phyloP scores from a whole-genome alignment of 768 basidiomycete genomes.

The Phylloporus rhodoxanthus region DNA sequence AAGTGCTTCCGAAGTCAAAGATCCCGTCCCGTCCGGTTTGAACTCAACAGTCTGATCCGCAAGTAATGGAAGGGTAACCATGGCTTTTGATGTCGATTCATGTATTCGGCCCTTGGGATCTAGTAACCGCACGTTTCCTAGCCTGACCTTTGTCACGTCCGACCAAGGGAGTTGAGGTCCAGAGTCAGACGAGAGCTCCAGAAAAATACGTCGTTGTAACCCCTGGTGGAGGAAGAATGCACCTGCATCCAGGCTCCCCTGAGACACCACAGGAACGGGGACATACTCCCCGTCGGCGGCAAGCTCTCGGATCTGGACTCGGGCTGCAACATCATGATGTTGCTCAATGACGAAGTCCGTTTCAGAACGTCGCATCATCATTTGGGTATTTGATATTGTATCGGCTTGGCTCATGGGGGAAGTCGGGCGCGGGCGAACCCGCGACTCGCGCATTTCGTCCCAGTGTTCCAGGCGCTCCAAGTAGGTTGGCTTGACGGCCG shows the following conservation, averaged over 20 bases:
- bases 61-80: slow-evolving; percentile 68
- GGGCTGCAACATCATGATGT: slow-evolving; percentile 84
- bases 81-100: slow-evolving; percentile 65
- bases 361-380: slow-evolving; percentile 95
- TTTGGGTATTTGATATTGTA: slow-evolving; percentile 43
- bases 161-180: slow-evolving; percentile 87
- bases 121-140: slow-evolving; percentile 81
- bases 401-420: slow-evolving; percentile 26
- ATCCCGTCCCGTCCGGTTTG: slow-evolving; percentile 77
- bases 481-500: slow-evolving; percentile 73
- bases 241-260: slow-evolving; percentile 72
- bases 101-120: slow-evolving; percentile 80
- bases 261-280: slow-evolving; percentile 77
- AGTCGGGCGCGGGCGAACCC: slow-evolving; percentile 37
- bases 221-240: slow-evolving; percentile 90
- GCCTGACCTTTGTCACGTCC: slow-evolving; percentile 64
- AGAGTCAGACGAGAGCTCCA: slow-evolving; percentile 81
- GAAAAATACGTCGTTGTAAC: slow-evolving; percentile 73
- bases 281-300: slow-evolving; percentile 77
- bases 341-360: slow-evolving; percentile 86
- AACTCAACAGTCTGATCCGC: slow-evolving; percentile 71
- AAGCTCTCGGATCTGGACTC: slow-evolving; percentile 83
- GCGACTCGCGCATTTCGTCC: slow-evolving; percentile 88
- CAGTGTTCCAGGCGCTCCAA: slow-evolving; percentile 85
- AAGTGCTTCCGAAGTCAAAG: slow-evolving; percentile 59